Conservation (phyloP, 2,329 filamentous ascomycete species). For the Aspergillus melleus region DNA sequence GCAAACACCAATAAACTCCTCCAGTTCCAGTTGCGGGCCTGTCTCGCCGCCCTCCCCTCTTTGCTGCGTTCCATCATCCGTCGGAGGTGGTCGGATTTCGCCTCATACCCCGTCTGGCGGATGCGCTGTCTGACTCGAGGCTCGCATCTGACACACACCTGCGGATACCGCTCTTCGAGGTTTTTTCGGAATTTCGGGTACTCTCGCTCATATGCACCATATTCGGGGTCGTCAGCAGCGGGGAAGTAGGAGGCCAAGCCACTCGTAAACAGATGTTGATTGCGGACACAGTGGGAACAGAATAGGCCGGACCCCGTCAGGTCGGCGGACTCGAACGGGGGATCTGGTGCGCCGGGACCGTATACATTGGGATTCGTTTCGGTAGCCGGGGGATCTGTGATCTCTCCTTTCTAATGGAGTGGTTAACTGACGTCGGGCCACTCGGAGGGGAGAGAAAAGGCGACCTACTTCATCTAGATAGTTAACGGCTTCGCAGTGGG, state of each 20-base stretch:
- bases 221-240: slow-evolving; percentile 64
- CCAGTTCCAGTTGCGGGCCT: slow-evolving; percentile 42
- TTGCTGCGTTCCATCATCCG: slow-evolving; percentile 69
- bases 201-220: slow-evolving; percentile 65
- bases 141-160: slow-evolving; percentile 80
- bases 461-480: slow-evolving; percentile 76
- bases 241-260: slow-evolving; percentile 79
- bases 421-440: neutral
- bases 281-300: slow-evolving; percentile 80
- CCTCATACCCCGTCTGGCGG: slow-evolving; percentile 71
- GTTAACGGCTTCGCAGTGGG: slow-evolving; percentile 81
- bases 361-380: slow-evolving; percentile 48
- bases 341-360: slow-evolving; percentile 41
- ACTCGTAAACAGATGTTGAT: slow-evolving; percentile 78
- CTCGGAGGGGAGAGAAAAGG: neutral
- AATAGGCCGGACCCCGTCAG: slow-evolving; percentile 50
- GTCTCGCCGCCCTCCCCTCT: slow-evolving; percentile 33
- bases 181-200: slow-evolving; percentile 70
- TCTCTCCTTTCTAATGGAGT: slow-evolving; percentile 71
- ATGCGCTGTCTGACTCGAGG: slow-evolving; percentile 71
- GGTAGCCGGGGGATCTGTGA: slow-evolving; percentile 77
- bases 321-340: slow-evolving; percentile 44
- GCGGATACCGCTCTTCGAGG: slow-evolving; percentile 81
- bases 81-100: slow-evolving; percentile 77
- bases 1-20: slow-evolving; percentile 43